Evolutionary conservation across 768 basidiomycete genomes (phyloP), one percentile per base, ranked within the genome.

Genomic region (Phaeotremella fagi): DNA sequence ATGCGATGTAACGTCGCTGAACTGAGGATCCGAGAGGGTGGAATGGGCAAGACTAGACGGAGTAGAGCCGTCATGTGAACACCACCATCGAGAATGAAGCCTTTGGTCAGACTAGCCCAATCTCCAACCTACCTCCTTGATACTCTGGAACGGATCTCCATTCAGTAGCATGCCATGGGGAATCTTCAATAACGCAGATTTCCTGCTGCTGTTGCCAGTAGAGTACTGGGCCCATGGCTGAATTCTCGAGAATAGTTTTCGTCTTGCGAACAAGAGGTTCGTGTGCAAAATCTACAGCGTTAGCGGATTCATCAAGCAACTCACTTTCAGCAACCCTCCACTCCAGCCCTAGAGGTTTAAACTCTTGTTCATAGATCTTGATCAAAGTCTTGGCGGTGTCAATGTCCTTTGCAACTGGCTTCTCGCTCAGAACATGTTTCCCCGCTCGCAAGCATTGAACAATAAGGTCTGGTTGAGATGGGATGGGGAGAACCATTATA

Each of bases 351-450:
- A 83, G 83, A 7, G 79, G 77, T 70, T 82, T 82, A 76, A 82
- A 88, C 47, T 78, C 75, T 48, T 74, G 70, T 60, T 86, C 81
- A 72, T 88, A 91, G 31, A 76, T 78, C 29, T 80, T 76, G 68
- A 91, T 84, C 45, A 90, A 78, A 55, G 77, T 76, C 44, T 82
- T 73, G 0, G 85, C 89, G 2, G 76, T 75, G 25, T 79, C 78
- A 41, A 90, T 82, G 62, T 86, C 84, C 36, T 83, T 78, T 2
- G 83, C 87, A 12, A 90, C 80, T 4, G 90, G 90, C 68, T 92
- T 92, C 78, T 94, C 90, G 72, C 85, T 85, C 55, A 91, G 69
- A 45, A 92, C 88, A 67, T 91, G 87, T 75, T 92, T n/a, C n/a
- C n/a, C n/a, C n/a, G n/a, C n/a, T n/a, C n/a, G n/a, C n/a, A n/a